Base-by-base conservation (phyloP, 352 stramenopile species). In the Lagenidium giganteum region DNA sequence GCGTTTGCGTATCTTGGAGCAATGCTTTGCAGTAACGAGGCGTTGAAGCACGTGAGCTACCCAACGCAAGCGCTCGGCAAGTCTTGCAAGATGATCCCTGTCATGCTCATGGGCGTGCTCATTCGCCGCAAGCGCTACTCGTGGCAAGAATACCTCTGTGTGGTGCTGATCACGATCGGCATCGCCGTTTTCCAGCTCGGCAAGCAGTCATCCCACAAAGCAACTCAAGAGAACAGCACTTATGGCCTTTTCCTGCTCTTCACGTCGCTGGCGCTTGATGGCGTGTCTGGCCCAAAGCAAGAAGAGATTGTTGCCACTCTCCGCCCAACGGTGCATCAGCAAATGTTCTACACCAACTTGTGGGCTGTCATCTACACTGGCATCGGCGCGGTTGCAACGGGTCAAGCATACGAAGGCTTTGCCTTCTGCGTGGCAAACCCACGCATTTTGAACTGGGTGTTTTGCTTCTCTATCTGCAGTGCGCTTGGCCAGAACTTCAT, bases 401-500 rank as follows among this genome's bases (percentile, higher is more conserved):
- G 80, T 23, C 83, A 95, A 41, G 78, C 71, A 35, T 60, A 78
- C 28, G 47, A 65, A 23, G 83, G 80, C 23, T 83, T 93, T 30
- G 59, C 59, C 33, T 95, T 93, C 51, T 95, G 83, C 47, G 53
- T 87, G 3, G 70, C 83, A 57, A 93, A 95, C 62, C 80, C 83
- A 5, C 64, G 75, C 32, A 90, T 93, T 60, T 66, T 87, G 39
- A 68, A 84, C 46, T 89, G 78, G 37, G 63, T 97, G 51, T 83
- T 96, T 33, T 91, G 90, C 64, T 98, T 99, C 61, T 95, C 94
- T 18, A 54, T 98, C 45, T 98, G 91, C 71, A 97, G 83, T 45
- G 95, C 96, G 23, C 64, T 98, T 36, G 96, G 96, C 18, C 96
- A 99, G 71, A 97, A 96, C 67, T 99, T 99, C 69, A 99, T 99